Conservation (phyloP, 108 stramenopile species). For the Cyclotella cryptica region DNA sequence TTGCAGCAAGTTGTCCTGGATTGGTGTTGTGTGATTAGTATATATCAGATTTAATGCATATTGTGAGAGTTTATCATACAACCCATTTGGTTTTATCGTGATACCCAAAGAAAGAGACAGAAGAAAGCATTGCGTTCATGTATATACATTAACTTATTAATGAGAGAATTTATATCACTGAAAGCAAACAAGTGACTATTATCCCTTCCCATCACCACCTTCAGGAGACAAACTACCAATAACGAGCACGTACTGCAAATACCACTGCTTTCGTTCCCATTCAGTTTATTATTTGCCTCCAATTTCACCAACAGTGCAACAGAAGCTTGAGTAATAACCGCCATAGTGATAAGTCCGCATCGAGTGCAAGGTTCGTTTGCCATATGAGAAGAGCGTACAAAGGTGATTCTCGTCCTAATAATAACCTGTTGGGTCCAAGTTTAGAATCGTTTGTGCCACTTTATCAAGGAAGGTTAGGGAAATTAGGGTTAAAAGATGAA, state of each 20-base stretch:
- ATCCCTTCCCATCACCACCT: constrained; percentile 31
- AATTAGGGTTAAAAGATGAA: too few relatives aligned
- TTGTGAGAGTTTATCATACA: too few relatives aligned
- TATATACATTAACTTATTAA: too few relatives aligned
- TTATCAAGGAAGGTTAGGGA: too few relatives aligned
- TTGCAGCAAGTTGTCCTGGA: too few relatives aligned
- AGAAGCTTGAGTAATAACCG: constrained; percentile 49
- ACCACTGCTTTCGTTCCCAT: too few relatives aligned
- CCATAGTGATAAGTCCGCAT: constrained; percentile 52
- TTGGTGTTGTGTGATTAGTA: too few relatives aligned
- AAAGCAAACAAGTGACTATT: constrained; percentile 23
- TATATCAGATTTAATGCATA: too few relatives aligned
- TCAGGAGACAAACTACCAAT: constrained; percentile 21
- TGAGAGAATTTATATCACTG: neutral
- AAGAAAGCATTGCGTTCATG: too few relatives aligned
- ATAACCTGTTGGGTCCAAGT: neutral
- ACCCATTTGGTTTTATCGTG: too few relatives aligned
- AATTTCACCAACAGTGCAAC: constrained; percentile 32
- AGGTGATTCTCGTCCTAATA: neutral
- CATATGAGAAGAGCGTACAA: constrained; percentile 26
- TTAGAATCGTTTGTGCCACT: constrained; percentile 24
- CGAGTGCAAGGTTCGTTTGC: constrained; percentile 27
- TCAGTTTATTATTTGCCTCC: constrained; percentile 39
- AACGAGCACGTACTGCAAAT: too few relatives aligned
- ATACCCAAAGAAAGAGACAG: too few relatives aligned